Conservation (phyloP, 225 moss, liverwort and hornwort genomes). For the Marchantia paleacea region DNA sequence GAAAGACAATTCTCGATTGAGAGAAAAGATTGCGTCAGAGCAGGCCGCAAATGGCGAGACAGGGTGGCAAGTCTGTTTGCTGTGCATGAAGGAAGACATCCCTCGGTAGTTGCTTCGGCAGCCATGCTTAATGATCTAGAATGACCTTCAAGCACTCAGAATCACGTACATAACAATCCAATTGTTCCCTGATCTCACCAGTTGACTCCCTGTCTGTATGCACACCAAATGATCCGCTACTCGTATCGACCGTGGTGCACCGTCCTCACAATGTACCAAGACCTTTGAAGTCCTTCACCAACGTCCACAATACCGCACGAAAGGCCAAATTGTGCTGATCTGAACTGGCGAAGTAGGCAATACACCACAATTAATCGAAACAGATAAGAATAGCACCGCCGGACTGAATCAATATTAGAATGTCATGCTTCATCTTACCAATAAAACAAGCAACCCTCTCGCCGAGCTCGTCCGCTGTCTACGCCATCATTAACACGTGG, state of each 20-base stretch:
- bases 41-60: conserved; percentile 36
- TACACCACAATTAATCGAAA: not conserved
- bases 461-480: not conserved
- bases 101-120: not conserved
- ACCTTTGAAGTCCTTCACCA: not conserved
- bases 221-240: not conserved
- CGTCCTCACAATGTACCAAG: not conserved
- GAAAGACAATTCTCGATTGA: conserved; percentile 34
- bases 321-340: conserved; percentile 11
- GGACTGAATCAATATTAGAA: conserved; percentile 1
- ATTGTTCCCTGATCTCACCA: not conserved
- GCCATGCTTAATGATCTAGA: conserved; percentile 16
- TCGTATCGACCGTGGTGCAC: not conserved
- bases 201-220: not conserved
- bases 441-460: conserved; percentile 3
- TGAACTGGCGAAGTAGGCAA: not conserved
- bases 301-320: not conserved
- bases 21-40: conserved; percentile 12
- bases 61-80: conserved; percentile 37
- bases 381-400: conserved; percentile 7
- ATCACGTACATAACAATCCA: not conserved
- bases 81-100: conserved; percentile 16
- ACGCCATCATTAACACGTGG: not conserved
- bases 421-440: not conserved
- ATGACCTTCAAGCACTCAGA: not conserved